Percentiles rank a stretch among this genome's conserved stretches.
Conservation (phyloP, 2,329 filamentous ascomycete species). For the Calcarisporium arbuscula region DNA sequence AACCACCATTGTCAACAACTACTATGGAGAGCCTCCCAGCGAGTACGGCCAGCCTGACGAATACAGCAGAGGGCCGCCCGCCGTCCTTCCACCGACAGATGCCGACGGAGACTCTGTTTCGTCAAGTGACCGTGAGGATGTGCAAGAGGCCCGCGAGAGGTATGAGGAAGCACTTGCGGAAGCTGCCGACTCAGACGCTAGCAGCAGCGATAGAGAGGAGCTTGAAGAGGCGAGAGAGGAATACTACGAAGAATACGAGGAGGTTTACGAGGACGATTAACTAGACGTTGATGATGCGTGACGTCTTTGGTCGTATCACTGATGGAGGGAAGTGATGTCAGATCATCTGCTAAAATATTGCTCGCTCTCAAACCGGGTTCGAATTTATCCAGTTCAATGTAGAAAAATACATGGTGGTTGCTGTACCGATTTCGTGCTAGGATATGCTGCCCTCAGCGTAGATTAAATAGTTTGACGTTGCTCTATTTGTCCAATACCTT, state of each 20-base stretch:
- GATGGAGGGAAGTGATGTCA: not conserved
- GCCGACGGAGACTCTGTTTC: conserved; percentile 35
- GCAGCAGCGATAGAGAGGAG: conserved; percentile 45
- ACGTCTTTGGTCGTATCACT: no score
- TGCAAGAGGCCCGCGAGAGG: conserved; percentile 34
- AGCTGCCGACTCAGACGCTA: conserved; percentile 35
- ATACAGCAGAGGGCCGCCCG: conserved; percentile 21
- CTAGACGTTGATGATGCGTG: no score
- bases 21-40: conserved; percentile 14
- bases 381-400: not conserved
- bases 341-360: not conserved
- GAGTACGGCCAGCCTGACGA: conserved; percentile 8
- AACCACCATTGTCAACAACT: conserved; percentile 6
- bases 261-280: conserved; percentile 31
- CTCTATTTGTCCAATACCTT: no score
- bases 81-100: conserved; percentile 30
- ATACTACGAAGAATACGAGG: conserved; percentile 44
- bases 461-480: no score
- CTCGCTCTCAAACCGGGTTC: not conserved
- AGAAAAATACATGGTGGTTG: not conserved
- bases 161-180: conserved; percentile 36
- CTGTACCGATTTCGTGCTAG: not conserved
- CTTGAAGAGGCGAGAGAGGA: conserved; percentile 46
- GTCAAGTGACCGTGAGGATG: conserved; percentile 35
- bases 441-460: not conserved